Percentiles rank a stretch among this genome's conserved stretches.
Conservation (phyloP, 768 basidiomycete genomes). For the Clavulina sp. region DNA sequence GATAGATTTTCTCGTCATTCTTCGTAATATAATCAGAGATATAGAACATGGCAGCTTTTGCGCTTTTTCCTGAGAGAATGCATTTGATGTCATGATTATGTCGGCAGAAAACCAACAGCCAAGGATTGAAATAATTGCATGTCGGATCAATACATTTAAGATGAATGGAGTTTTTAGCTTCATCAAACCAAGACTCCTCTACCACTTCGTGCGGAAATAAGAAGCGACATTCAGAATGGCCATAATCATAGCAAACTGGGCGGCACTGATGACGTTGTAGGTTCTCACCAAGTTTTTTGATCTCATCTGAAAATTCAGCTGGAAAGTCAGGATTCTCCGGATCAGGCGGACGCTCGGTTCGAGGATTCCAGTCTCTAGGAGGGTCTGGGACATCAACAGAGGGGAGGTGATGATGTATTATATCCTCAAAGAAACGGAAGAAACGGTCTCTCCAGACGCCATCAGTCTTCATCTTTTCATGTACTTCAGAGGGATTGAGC, state of each 20-base stretch:
- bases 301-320: constrained; percentile 9
- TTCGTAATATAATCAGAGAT: constrained; percentile 24
- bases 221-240: constrained; percentile 18
- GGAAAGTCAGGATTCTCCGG: constrained; percentile 5
- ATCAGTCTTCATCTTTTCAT: constrained; percentile 13
- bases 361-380: constrained; percentile 1
- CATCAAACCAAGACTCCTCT: constrained; percentile 17
- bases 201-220: constrained; percentile 21
- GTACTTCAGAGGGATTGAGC: constrained; percentile 20
- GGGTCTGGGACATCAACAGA: constrained; percentile 14
- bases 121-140: constrained; percentile 21
- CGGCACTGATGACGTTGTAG: constrained; percentile 14
- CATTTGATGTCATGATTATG: constrained; percentile 31
- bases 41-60: constrained; percentile 23
- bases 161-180: constrained; percentile 18
- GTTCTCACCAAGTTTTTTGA: constrained; percentile 14
- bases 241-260: constrained; percentile 20
- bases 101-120: constrained; percentile 19
- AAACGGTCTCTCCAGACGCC: too few species aligned
- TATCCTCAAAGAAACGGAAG: too few species aligned
- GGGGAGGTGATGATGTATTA: too few species aligned
- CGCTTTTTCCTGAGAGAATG: constrained; percentile 25
- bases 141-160: constrained; percentile 17
- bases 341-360: constrained; percentile 3
- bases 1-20: constrained; percentile 16